Evolutionary conservation across 148 eudicot genomes (phyloP).

Genomic region (Polygonum aviculare): DNA sequence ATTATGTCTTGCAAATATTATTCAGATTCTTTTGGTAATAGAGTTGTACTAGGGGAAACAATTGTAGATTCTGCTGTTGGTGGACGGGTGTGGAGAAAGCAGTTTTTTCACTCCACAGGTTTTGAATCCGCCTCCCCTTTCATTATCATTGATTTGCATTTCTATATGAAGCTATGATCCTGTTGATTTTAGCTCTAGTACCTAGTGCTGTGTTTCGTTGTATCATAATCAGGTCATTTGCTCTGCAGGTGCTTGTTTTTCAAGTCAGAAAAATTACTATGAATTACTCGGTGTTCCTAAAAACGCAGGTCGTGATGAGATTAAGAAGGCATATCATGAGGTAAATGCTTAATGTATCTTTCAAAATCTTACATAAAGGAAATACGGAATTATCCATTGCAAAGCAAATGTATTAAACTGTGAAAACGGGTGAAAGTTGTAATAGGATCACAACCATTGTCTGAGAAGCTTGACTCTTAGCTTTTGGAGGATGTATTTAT

Average conservation of each 20-base stretch:
- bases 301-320: slow-evolving; percentile 63
- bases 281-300: slow-evolving; percentile 64
- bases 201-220: neutral
- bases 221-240: slow-evolving; percentile 8
- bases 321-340: slow-evolving; percentile 76
- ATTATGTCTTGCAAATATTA: neutral
- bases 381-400: neutral
- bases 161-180: neutral
- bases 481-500: neutral
- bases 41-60: neutral
- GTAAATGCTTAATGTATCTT: slow-evolving; percentile 18
- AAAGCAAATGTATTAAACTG: neutral
- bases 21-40: slow-evolving; percentile 4
- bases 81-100: slow-evolving; percentile 1
- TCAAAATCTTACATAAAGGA: neutral
- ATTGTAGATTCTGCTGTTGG: neutral
- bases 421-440: neutral
- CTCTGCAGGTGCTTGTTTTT: slow-evolving; percentile 35
- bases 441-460: neutral
- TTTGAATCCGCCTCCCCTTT: neutral
- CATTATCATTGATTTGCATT: neutral
- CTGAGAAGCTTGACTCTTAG: neutral
- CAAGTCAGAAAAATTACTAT: slow-evolving; percentile 48
- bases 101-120: slow-evolving; percentile 13
- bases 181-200: neutral